These are phyloP conservation scores for Tribonema minus DNA, from an alignment of 108 stramenopile genomes.

Conservation along the genomic window DNA sequence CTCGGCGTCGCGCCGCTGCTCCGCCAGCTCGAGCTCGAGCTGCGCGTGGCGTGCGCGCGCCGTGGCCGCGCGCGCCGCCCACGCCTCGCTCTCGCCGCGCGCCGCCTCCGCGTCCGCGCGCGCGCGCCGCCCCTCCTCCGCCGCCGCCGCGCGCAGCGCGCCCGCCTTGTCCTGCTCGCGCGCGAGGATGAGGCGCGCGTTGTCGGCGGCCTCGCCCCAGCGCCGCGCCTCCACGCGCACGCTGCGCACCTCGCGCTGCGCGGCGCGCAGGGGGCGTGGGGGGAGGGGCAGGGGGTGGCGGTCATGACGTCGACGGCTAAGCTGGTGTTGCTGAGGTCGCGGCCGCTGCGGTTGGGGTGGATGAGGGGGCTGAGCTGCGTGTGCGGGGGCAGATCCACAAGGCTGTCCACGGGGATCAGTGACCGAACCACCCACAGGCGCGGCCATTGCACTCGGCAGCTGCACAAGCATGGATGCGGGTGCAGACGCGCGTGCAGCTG, in stretches of 20 bases:
- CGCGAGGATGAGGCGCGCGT: neutral
- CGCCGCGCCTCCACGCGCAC: neutral
- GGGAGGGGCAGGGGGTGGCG: no score
- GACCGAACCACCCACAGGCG: no score
- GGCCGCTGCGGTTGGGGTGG: neutral
- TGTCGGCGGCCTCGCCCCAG: neutral
- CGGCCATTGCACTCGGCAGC: no score
- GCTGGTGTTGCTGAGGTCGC: no score
- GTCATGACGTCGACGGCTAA: no score
- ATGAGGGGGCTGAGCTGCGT: no score
- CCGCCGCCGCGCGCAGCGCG: neutral
- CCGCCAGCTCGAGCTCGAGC: neutral
- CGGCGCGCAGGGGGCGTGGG: neutral
- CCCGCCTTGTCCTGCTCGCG: neutral
- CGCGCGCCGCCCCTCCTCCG: neutral
- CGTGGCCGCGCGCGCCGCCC: neutral
- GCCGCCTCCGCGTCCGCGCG: neutral
- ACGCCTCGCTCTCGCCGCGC: neutral
- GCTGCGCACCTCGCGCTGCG: neutral
- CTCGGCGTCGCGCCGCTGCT: neutral
- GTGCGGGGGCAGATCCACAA: no score
- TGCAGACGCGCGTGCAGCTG: no score
- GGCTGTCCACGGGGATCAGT: no score
- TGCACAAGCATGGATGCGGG: no score
- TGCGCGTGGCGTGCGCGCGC: neutral